These are phyloP conservation scores for Aspergillus bombycis DNA, from an alignment of 2,329 filamentous ascomycete species.

Conservation along the genomic window DNA sequence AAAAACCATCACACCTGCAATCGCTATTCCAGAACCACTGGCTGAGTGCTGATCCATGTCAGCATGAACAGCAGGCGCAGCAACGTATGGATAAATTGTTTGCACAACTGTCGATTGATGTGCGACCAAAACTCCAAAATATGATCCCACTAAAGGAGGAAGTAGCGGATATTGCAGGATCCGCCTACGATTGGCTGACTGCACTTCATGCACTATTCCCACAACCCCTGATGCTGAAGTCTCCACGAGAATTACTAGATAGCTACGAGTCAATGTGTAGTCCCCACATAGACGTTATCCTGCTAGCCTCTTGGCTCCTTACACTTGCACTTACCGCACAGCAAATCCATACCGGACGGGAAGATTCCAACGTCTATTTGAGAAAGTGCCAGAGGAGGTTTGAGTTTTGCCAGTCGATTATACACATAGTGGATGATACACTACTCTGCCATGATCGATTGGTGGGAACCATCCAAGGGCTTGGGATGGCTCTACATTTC, in stretches of 20 bases:
- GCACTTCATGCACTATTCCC: slow-evolving; percentile 19
- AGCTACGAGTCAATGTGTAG: slow-evolving; percentile 18
- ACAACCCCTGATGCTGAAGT: slow-evolving; percentile 15
- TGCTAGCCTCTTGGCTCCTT: slow-evolving; percentile 21
- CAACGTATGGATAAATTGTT: slow-evolving; percentile 12
- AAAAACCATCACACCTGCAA: slow-evolving; percentile 18
- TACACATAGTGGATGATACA: slow-evolving; percentile 15
- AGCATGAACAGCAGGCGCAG: slow-evolving; percentile 8
- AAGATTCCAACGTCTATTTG: neutral
- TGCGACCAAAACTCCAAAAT: slow-evolving; percentile 18
- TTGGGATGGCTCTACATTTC: slow-evolving; percentile 35
- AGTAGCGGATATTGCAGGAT: slow-evolving; percentile 11
- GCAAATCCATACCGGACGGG: slow-evolving; percentile 10
- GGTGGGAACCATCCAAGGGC: slow-evolving; percentile 15
- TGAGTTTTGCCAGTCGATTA: slow-evolving; percentile 11
- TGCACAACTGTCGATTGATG: slow-evolving; percentile 8
- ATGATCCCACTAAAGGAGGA: slow-evolving; percentile 20
- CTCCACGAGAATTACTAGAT: slow-evolving; percentile 16
- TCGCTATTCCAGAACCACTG: slow-evolving; percentile 26
- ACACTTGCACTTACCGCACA: slow-evolving; percentile 19
- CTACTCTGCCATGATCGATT: slow-evolving; percentile 22
- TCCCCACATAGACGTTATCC: slow-evolving; percentile 17
- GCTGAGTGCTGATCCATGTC: slow-evolving; percentile 18
- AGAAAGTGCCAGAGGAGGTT: slow-evolving; percentile 4
- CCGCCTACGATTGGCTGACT: slow-evolving; percentile 20